Evolutionary conservation across 306 rosid genomes (phyloP).

Genomic region (Citrullus mucosospermus): DNA sequence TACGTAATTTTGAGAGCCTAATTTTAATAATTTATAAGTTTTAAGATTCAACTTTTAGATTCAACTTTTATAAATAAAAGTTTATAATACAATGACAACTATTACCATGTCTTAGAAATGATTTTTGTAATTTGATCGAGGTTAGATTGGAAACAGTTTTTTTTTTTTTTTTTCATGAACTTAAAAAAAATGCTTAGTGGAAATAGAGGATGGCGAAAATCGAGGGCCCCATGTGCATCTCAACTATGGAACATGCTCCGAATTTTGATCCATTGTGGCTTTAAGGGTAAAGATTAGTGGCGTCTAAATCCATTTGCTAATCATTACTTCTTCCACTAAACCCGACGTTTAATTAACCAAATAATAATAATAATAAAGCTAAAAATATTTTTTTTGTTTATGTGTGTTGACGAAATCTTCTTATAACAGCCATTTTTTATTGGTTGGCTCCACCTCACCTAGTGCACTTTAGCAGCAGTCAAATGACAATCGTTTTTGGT

Average conservation of each 20-base stretch:
- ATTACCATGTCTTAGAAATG: no score
- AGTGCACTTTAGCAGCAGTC: constrained; percentile 10
- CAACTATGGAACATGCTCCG: constrained; percentile 43
- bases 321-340: constrained; percentile 61
- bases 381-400: not conserved
- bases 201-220: not conserved
- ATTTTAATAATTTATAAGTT: no score
- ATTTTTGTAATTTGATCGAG: no score
- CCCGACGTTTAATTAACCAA: constrained; percentile 10
- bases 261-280: constrained; percentile 35
- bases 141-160: no score
- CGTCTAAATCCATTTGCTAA: constrained; percentile 44
- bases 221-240: constrained; percentile 45
- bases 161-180: no score
- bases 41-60: no score
- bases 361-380: not conserved
- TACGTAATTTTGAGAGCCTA: no score
- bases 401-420: constrained; percentile 28
- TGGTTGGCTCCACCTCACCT: constrained; percentile 29
- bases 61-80: no score
- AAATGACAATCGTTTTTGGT: constrained; percentile 1
- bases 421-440: constrained; percentile 12
- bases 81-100: no score
- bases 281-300: constrained; percentile 8
- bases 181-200: not conserved